phyloP scores from a whole-genome alignment of 148 eudicot genomes.

The Nyssa sinensis region DNA sequence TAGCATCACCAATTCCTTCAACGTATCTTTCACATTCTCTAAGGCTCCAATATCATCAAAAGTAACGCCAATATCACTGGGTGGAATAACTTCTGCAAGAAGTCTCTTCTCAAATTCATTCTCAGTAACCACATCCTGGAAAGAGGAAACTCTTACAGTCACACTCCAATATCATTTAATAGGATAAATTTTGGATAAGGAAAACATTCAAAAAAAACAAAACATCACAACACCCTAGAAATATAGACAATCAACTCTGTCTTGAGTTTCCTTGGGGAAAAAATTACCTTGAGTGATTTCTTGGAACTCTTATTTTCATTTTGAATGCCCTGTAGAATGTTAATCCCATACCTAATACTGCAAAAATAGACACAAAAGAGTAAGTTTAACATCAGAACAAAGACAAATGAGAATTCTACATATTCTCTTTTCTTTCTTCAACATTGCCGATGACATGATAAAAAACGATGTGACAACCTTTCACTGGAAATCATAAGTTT shows the following conservation, averaged over 20 bases:
- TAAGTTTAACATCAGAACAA: not conserved
- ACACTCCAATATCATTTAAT: not conserved
- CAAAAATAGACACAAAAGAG: conserved; percentile 16
- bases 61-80: conserved; percentile 83
- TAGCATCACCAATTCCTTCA: conserved; percentile 86
- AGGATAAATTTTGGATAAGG: not conserved
- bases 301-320: conserved; percentile 74
- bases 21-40: conserved; percentile 77
- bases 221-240: not conserved
- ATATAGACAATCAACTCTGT: conserved; percentile 25
- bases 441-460: not conserved
- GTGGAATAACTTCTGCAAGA: conserved; percentile 84
- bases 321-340: conserved; percentile 70
- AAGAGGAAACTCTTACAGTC: conserved; percentile 11
- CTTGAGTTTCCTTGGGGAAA: no score
- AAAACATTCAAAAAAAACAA: not conserved
- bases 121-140: conserved; percentile 94
- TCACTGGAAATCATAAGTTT: conserved; percentile 64
- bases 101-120: conserved; percentile 93
- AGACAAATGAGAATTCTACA: not conserved
- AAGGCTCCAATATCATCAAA: conserved; percentile 92
- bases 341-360: conserved; percentile 72
- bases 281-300: conserved; percentile 92
- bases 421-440: not conserved
- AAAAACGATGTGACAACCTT: conserved; percentile 49